These are phyloP conservation scores for Penicillium sclerotigenum DNA, from an alignment of 2,329 filamentous ascomycete genomes.

Conservation along the genomic window DNA sequence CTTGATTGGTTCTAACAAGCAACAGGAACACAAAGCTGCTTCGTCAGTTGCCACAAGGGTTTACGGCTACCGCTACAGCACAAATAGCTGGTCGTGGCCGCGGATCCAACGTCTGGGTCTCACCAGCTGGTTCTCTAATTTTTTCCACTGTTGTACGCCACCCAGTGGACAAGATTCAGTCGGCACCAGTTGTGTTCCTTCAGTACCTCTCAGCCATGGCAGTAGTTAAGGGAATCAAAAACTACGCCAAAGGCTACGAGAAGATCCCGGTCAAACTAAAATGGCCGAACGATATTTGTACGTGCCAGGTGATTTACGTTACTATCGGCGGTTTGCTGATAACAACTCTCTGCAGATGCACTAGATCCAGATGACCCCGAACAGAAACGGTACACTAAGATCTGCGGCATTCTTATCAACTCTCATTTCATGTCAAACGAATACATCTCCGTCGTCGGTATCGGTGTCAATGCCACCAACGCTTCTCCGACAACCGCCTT, in stretches of 20 bases:
- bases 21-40: slow-evolving; percentile 72
- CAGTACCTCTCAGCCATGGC: slow-evolving; percentile 91
- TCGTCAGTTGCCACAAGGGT: slow-evolving; percentile 73
- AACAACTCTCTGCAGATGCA: slow-evolving; percentile 51
- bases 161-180: slow-evolving; percentile 65
- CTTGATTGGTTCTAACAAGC: slow-evolving; percentile 3
- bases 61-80: slow-evolving; percentile 80
- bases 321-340: background rate
- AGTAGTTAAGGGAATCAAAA: slow-evolving; percentile 76
- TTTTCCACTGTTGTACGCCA: slow-evolving; percentile 89
- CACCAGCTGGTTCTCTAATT: slow-evolving; percentile 78
- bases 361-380: slow-evolving; percentile 58
- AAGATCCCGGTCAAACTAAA: slow-evolving; percentile 80
- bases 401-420: slow-evolving; percentile 89
- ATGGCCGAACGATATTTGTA: slow-evolving; percentile 95
- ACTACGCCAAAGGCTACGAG: slow-evolving; percentile 73
- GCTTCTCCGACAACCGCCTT: slow-evolving; percentile 82
- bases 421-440: slow-evolving; percentile 72
- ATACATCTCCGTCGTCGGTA: slow-evolving; percentile 82
- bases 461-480: slow-evolving; percentile 84
- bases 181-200: slow-evolving; percentile 82
- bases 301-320: slow-evolving; percentile 24
- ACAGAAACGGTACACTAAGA: slow-evolving; percentile 68
- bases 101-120: slow-evolving; percentile 91
- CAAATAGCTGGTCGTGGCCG: slow-evolving; percentile 86